Percentiles rank a stretch among this genome's conserved stretches.
Conservation (phyloP, 1,284 basidiomycete species). For the Pseudozyma tsukubaensis region DNA sequence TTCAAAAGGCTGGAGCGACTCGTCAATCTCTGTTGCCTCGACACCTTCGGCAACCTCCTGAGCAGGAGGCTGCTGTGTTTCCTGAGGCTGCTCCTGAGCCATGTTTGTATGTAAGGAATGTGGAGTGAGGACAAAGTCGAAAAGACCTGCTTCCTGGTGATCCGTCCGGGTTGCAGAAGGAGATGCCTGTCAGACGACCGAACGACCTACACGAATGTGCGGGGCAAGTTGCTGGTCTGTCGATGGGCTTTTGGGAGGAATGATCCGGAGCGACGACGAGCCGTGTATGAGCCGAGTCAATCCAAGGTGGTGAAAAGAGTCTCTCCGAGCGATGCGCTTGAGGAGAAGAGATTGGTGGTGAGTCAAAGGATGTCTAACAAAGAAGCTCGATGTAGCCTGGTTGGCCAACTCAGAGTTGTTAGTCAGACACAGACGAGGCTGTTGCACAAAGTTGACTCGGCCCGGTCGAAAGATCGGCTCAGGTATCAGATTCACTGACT, state of each 20-base stretch:
- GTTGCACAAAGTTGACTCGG: neutral
- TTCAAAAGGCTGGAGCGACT: constrained; percentile 62
- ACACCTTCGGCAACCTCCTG: constrained; percentile 9
- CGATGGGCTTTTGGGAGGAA: neutral
- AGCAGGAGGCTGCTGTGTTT: constrained; percentile 3
- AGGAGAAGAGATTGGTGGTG: neutral
- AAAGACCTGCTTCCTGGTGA: neutral
- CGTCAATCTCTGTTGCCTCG: constrained; percentile 37
- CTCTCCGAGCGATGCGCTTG: neutral
- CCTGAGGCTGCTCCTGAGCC: constrained; percentile 26
- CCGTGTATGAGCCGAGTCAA: no score
- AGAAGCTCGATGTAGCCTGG: neutral
- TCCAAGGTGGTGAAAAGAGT: neutral
- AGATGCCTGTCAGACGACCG: constrained; percentile 13
- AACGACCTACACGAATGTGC: constrained; percentile 9
- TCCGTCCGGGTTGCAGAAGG: neutral
- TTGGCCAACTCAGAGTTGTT: neutral
- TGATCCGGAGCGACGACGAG: neutral
- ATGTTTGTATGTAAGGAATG: constrained; percentile 12
- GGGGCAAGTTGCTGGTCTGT: constrained; percentile 1
- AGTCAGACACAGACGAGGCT: neutral
- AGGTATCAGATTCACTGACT: neutral
- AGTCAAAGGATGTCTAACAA: neutral
- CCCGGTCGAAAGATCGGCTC: constrained; percentile 2
- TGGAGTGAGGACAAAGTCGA: neutral